These are phyloP conservation scores for Aureobasidium leucospermi DNA, from an alignment of 2,329 filamentous ascomycete species.

Conservation along the genomic window DNA sequence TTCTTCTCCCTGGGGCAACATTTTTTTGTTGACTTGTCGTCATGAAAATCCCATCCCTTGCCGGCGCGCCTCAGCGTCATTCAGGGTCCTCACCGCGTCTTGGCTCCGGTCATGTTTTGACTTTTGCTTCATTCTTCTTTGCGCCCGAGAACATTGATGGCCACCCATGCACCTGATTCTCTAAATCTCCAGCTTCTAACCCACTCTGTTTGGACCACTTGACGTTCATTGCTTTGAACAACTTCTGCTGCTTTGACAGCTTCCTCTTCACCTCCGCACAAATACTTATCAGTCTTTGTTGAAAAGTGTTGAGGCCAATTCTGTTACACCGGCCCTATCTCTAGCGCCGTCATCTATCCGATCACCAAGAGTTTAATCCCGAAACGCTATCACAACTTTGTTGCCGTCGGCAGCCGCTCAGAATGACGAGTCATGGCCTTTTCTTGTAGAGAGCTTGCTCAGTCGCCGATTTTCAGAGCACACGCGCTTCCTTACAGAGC, in stretches of 20 bases:
- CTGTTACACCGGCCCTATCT: conserved; percentile 4
- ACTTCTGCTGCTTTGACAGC: neutral
- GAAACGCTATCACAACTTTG: neutral
- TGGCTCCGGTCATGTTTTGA: neutral
- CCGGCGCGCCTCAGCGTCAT: neutral
- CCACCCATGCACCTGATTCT: neutral
- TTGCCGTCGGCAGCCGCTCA: neutral
- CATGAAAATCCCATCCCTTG: conserved; percentile 9
- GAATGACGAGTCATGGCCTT: conserved; percentile 1
- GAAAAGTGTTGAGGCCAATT: neutral
- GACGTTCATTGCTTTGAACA: neutral
- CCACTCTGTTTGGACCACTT: neutral
- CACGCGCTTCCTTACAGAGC: too few relatives aligned
- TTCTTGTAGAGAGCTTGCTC: neutral
- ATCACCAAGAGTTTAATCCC: neutral
- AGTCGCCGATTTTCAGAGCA: neutral
- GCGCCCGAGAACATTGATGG: neutral
- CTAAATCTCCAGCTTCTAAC: neutral
- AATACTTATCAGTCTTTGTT: neutral
- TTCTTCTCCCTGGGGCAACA: neutral
- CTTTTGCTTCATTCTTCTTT: neutral
- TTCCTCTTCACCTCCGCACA: neutral
- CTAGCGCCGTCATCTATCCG: conserved; percentile 5
- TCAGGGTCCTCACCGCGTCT: neutral
- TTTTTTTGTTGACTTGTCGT: conserved; percentile 12